Evolutionary conservation across 176 grass and related monocot species (phyloP).

Genomic region (Avena insularis): DNA sequence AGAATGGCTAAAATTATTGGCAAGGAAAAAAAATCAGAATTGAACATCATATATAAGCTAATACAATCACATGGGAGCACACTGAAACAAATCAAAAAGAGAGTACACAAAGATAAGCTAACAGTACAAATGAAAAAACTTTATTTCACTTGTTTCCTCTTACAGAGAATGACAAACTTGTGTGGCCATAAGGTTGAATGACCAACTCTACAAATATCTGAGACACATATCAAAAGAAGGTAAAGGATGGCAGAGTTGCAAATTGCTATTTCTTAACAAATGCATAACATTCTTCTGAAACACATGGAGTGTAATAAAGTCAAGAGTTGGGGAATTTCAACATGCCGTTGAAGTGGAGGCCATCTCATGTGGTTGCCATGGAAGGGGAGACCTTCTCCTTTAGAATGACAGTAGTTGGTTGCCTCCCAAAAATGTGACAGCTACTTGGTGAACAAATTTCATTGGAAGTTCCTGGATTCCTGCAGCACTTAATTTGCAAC

Average conservation of each 20-base stretch:
- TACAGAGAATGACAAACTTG: slow-evolving; percentile 6
- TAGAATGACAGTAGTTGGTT: slow-evolving; percentile 18
- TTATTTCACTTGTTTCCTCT: not conserved
- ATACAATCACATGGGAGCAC: slow-evolving; percentile 20
- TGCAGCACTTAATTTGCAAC: slow-evolving; percentile 25
- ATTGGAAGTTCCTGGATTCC: slow-evolving; percentile 16
- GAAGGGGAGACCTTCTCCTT: slow-evolving; percentile 31
- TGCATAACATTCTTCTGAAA: slow-evolving; percentile 23
- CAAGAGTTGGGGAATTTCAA: slow-evolving; percentile 28
- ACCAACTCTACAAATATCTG: slow-evolving; percentile 23
- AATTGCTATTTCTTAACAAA: slow-evolving; percentile 31
- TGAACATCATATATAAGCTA: not conserved
- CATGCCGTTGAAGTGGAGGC: slow-evolving; percentile 32
- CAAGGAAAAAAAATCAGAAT: slow-evolving; percentile 25
- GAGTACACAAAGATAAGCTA: slow-evolving; percentile 7
- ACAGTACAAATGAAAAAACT: not conserved
- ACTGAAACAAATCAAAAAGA: not conserved
- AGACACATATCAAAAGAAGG: not conserved
- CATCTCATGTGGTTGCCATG: slow-evolving; percentile 29
- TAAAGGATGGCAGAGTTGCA: not conserved
- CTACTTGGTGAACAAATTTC: slow-evolving; percentile 15
- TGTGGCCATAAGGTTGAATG: slow-evolving; percentile 4
- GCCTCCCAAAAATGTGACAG: not conserved
- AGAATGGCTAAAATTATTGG: not conserved
- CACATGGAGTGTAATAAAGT: slow-evolving; percentile 38